Evolutionary conservation across 1,284 basidiomycete genomes (phyloP), one percentile per base, ranked within the genome.

Genomic region (Trichosporon ovoides): DNA sequence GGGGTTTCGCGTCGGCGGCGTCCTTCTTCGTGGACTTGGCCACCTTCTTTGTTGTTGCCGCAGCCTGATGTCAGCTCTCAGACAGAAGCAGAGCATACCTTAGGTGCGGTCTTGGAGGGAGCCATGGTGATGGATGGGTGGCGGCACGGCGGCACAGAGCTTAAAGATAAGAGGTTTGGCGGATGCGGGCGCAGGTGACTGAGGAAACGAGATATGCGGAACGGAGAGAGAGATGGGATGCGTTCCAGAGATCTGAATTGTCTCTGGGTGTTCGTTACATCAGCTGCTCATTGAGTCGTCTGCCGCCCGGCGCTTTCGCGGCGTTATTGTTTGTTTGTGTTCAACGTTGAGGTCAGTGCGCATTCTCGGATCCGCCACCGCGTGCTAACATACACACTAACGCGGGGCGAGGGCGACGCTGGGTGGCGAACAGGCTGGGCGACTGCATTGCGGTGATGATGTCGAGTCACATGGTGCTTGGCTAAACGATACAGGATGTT

Each of bases 21-120:
- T n/a, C 14, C 34, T 38, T 12, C 20, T 34, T 24, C 11, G 19
- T 9, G 5, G 22, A 31, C 20, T 50, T 49, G 38, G 40, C 38
- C 33, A 31, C 38, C 33, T 50, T 46, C 38, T 50, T 52, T n/a
- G 50, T 51, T 10, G 58, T 16, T 11, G 54, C 19, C 28, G 51
- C 19, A 0, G 40, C 16, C 35, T 36, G 38, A 18, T 53, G 43
- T 34, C 14, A 34, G 19, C 35, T 40, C 11, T 43, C n/a, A n/a
- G 34, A 18, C 16, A n/a, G 5, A 20, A 19, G 48, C 28, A 24
- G 12, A 20, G 40, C 24, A 18, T n/a, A 53, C 20, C 22, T 31
- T 35, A 3, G 38, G 11, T 22, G 20, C 18, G 31, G 18, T 14
- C 24, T 34, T 43, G 38, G 31, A 13, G 13, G 40, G 31, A 28